Evolutionary conservation across 768 basidiomycete species (phyloP), one percentile per base, ranked within the genome.

Genomic region (Calocera cornea): DNA sequence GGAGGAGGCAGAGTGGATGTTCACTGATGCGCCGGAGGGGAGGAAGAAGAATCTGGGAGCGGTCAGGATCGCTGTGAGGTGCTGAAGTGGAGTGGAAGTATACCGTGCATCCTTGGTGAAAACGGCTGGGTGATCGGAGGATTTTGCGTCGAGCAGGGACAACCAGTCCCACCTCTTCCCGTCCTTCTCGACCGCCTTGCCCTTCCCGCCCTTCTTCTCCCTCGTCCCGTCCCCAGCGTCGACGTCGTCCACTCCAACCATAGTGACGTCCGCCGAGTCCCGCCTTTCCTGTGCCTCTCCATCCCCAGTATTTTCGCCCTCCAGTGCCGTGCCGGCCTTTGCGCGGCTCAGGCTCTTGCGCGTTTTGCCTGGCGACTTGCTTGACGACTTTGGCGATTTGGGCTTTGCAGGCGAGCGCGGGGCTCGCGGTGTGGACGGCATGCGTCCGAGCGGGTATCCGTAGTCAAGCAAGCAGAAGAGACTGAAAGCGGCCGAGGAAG

Each of bases 91-190:
- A 19, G 63, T n/a, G n/a, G 38, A 64, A 29, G 27, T 79, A 68
- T 74, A 93, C 94, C 86, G 87, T 77, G 90, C 90, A 77, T 97
- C 93, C 75, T 83, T 88, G 33, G 92, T 92, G 76, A 94, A 93
- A 70, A 93, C 78, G 40, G 91, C 87, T 3, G 90, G 83, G 41
- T 82, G 81, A 69, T 79, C 82, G 71, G 83, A 33, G 5, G 54
- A 5, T 27, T 60, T 60, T 2, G 54, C 27, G 31, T 60, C 54
- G 10, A 60, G 31, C 31, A 60, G 31, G 14, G 54, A 60, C 54
- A 60, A 11, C 54, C 54, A 60, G 31, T 60, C 54, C 54, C 54
- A 60, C 54, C 31, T 33, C 54, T 60, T 60, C 14, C 31, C 54
- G 3, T 33, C 31, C 19, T 22, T 27, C 31, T 33, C 8, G 7